Evolutionary conservation across 495 filamentous ascomycete genomes (phyloP).

Genomic region (Penicillium waksmanii): DNA sequence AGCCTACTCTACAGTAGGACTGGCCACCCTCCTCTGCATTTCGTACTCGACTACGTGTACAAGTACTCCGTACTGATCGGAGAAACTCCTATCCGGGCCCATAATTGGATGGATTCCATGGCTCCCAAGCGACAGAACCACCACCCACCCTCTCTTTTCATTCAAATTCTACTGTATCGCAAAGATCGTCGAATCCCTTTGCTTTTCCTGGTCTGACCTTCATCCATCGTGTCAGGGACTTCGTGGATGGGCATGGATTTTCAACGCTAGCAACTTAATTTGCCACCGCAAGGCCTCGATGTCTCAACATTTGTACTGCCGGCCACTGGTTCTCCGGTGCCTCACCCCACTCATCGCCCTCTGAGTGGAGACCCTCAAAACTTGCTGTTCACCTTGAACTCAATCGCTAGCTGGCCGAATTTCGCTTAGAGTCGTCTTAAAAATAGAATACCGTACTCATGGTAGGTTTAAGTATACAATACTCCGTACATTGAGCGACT

Average conservation of each 20-base stretch:
- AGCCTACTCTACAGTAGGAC: no score
- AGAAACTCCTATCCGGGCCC: background rate
- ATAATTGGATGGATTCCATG: constrained; percentile 1
- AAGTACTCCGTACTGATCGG: background rate
- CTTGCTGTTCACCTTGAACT: constrained; percentile 3
- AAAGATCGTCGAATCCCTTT: constrained; percentile 4
- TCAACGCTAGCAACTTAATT: constrained; percentile 5
- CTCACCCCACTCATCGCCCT: background rate
- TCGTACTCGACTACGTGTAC: background rate
- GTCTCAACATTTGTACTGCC: constrained; percentile 4
- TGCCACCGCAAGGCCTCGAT: background rate
- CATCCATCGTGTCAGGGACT: background rate
- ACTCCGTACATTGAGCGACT: background rate
- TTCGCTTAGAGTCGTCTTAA: constrained; percentile 1
- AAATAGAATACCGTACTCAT: constrained; percentile 2
- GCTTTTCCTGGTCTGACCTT: background rate
- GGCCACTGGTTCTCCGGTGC: background rate
- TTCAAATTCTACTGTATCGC: background rate
- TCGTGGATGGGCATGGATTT: constrained; percentile 1
- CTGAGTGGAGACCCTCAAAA: constrained; percentile 4
- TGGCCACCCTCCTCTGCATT: no score
- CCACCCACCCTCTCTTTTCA: background rate
- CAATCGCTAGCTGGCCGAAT: constrained; percentile 1
- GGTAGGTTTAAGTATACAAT: background rate
- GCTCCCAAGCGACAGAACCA: constrained; percentile 3